Evolutionary conservation across 306 rosid species (phyloP).

Genomic region (Quercus rubra): DNA sequence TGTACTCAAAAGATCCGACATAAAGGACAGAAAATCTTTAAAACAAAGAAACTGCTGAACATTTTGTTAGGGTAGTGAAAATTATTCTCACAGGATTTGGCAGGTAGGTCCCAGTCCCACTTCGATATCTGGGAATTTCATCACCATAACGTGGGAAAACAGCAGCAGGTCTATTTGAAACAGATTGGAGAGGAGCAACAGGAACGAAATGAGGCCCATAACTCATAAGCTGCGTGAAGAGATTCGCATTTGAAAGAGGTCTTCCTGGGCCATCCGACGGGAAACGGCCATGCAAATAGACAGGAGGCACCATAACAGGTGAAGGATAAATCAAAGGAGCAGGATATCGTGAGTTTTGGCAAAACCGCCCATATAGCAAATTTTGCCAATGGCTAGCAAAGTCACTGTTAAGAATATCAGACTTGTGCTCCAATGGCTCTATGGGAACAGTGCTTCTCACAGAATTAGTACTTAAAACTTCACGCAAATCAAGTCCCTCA

Average conservation of each 20-base stretch:
- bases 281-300: constrained; percentile 69
- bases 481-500: constrained; percentile 53
- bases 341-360: constrained; percentile 57
- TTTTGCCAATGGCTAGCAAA: constrained; percentile 80
- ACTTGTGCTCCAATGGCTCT: constrained; percentile 48
- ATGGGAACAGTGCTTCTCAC: constrained; percentile 39
- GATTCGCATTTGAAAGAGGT: constrained; percentile 70
- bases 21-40: background rate
- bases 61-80: background rate
- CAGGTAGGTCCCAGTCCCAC: constrained; percentile 95
- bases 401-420: constrained; percentile 88
- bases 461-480: constrained; percentile 47
- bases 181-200: constrained; percentile 62
- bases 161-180: constrained; percentile 70
- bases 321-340: constrained; percentile 55
- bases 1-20: background rate
- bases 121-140: constrained; percentile 80
- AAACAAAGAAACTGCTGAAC: constrained; percentile 7
- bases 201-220: constrained; percentile 76
- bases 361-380: constrained; percentile 71
- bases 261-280: constrained; percentile 98
- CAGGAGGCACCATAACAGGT: constrained; percentile 68
- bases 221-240: constrained; percentile 52
- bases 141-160: constrained; percentile 69
- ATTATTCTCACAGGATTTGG: constrained; percentile 91